A percentile compares a stretch with the other conserved stretches of the same genome.
Conservation (phyloP, 306 rosid genomes). For the barrel medic (Medicago truncatula) region MtrunA17r5.0-ANR NC_053046.1:40338501-40339000, state of each 20-base stretch:
- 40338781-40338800: too few relatives aligned
- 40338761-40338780: too few relatives aligned
- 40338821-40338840: conserved; percentile 65
- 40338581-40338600: too few relatives aligned
- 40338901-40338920: conserved; percentile 70
- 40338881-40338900: conserved; percentile 65
- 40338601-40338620: neutral
- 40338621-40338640: neutral
- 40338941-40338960: neutral
- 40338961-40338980: too few relatives aligned
- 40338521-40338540: too few relatives aligned
- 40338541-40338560: too few relatives aligned
- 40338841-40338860: conserved; percentile 76
- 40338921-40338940: conserved; percentile 41
- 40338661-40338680: too few relatives aligned
- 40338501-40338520: too few relatives aligned
- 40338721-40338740: neutral
- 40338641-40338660: too few relatives aligned
- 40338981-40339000: neutral
- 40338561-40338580: neutral
- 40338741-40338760: too few relatives aligned
- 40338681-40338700: too few relatives aligned
- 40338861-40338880: conserved; percentile 83
- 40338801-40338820: neutral
- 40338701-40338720: neutral